A percentile compares a stretch with the other conserved stretches of the same genome.
Conservation (phyloP, 331 rosid species). For the Prunus yedoensis region DNA sequence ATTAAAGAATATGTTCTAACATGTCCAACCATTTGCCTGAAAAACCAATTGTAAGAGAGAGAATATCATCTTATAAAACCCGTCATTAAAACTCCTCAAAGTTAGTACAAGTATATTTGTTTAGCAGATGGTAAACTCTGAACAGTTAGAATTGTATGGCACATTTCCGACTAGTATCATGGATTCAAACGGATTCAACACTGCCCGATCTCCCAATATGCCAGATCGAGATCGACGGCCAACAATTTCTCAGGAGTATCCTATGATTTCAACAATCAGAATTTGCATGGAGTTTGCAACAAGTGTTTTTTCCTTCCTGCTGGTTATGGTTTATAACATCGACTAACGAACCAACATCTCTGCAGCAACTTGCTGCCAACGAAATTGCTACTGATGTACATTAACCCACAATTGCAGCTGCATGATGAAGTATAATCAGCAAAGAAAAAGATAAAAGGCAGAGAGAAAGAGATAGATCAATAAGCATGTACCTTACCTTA, state of each 20-base stretch:
- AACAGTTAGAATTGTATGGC: not conserved
- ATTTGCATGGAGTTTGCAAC: not conserved
- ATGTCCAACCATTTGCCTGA: no score
- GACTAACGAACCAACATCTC: not conserved
- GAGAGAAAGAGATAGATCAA: no score
- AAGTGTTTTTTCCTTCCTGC: slow-evolving; percentile 6
- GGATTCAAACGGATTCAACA: not conserved
- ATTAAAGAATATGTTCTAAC: no score
- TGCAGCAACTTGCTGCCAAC: slow-evolving; percentile 2
- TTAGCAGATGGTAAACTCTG: not conserved
- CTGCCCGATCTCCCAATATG: not conserved
- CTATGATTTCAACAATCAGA: not conserved
- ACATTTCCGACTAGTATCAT: not conserved
- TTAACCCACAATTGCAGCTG: slow-evolving; percentile 14
- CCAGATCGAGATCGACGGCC: slow-evolving; percentile 12
- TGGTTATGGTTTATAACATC: slow-evolving; percentile 1
- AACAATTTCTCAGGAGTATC: slow-evolving; percentile 3
- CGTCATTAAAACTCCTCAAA: not conserved
- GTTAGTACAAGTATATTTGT: slow-evolving; percentile 1
- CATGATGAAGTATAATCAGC: not conserved
- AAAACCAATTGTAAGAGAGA: not conserved
- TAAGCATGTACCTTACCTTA: no score
- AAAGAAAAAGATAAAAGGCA: not conserved
- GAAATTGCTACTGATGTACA: slow-evolving; percentile 7
- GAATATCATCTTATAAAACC: not conserved